Evolutionary conservation across 2,329 filamentous ascomycete species (phyloP).

Genomic region (Nothophaeocryptopus gaeumannii): DNA sequence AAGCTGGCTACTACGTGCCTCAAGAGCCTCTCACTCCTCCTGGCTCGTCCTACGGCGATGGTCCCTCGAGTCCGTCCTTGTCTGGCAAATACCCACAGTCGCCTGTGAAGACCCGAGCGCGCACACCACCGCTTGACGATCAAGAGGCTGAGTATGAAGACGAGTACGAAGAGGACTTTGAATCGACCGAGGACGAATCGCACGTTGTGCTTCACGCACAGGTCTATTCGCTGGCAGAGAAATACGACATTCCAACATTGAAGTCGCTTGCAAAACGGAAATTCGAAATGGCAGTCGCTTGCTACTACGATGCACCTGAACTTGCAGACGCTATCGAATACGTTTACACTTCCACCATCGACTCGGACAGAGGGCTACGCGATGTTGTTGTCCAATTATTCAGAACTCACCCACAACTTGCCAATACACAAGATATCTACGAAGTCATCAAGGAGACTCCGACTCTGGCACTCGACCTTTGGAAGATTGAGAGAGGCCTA

Average conservation of each 20-base stretch:
- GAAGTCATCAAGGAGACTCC: conserved; percentile 45
- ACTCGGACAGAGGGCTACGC: conserved; percentile 49
- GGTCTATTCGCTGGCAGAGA: conserved; percentile 51
- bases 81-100: conserved; percentile 26
- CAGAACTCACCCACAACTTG: conserved; percentile 45
- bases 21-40: conserved; percentile 22
- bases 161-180: conserved; percentile 34
- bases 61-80: conserved; percentile 5
- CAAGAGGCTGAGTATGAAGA: conserved; percentile 36
- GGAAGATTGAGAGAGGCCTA: conserved; percentile 47
- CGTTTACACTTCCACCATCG: conserved; percentile 50
- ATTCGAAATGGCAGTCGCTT: conserved; percentile 46
- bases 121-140: conserved; percentile 24
- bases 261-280: conserved; percentile 47
- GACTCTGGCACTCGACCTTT: conserved; percentile 48
- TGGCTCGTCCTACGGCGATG: conserved; percentile 15
- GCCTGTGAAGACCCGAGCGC: conserved; percentile 15
- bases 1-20: conserved; percentile 31
- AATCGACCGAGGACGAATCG: conserved; percentile 39
- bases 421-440: conserved; percentile 46
- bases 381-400: conserved; percentile 50
- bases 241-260: conserved; percentile 49
- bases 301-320: conserved; percentile 45
- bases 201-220: conserved; percentile 47
- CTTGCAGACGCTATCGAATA: conserved; percentile 49